A percentile compares a stretch with the other conserved stretches of the same genome.
Conservation (phyloP, 169 alveolate species). For the Plasmodium fragile region DNA sequence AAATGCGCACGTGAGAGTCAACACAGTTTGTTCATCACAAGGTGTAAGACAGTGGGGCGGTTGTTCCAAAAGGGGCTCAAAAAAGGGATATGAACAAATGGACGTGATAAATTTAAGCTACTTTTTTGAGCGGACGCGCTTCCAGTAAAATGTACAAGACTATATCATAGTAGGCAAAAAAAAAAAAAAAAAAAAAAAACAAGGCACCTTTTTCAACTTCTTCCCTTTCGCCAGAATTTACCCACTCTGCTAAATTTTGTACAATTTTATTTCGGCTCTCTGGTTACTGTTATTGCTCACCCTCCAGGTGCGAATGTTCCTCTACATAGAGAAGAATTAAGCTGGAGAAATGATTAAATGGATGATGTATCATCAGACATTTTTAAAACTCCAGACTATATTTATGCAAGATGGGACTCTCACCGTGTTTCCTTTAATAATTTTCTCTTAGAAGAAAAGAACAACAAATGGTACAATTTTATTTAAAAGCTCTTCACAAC, state of each 20-base stretch:
- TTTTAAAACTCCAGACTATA: background rate
- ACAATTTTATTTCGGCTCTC: background rate
- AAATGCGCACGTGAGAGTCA: background rate
- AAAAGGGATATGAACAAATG: background rate
- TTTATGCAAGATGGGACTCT: background rate
- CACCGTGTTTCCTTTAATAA: background rate
- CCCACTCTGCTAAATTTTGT: background rate
- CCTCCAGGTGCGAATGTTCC: background rate
- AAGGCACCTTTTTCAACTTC: background rate
- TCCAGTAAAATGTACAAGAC: background rate
- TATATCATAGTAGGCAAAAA: background rate
- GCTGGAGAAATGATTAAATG: background rate
- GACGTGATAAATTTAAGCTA: background rate
- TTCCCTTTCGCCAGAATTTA: background rate
- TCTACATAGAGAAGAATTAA: background rate
- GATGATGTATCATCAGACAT: background rate
- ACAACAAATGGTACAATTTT: background rate
- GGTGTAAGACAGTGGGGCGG: background rate
- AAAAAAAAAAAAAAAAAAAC: too few species aligned
- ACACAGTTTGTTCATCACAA: background rate
- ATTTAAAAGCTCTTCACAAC: background rate
- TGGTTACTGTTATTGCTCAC: background rate
- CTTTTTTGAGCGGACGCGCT: background rate
- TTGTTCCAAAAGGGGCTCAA: background rate
- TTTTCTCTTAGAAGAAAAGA: background rate